Evolutionary conservation across 1,284 basidiomycete species (phyloP).

Genomic region (Sphaerobolus stellatus): DNA sequence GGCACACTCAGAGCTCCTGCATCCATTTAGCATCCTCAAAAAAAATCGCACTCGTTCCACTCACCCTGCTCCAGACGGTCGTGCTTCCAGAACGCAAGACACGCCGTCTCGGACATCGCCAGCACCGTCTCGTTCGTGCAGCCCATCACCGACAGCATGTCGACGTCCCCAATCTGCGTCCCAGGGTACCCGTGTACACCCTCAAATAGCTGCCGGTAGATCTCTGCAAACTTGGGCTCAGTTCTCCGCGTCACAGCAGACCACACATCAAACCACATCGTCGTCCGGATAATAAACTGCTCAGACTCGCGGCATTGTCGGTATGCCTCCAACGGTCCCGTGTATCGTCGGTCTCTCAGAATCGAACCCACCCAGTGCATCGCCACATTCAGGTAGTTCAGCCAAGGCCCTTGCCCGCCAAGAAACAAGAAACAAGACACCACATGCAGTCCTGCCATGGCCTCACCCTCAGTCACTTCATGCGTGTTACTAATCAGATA

Average conservation of each 20-base stretch:
- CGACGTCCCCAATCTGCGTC: constrained; percentile 37
- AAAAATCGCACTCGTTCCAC: constrained; percentile 8
- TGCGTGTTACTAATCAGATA: constrained; percentile 27
- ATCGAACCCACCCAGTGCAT: constrained; percentile 50
- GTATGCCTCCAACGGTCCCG: constrained; percentile 47
- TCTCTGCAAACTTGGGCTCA: constrained; percentile 54
- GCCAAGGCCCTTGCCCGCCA: constrained; percentile 68
- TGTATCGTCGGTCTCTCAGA: constrained; percentile 36
- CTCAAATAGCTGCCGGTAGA: constrained; percentile 57
- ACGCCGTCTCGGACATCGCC: constrained; percentile 70
- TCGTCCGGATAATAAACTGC: constrained; percentile 74
- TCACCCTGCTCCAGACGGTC: constrained; percentile 33
- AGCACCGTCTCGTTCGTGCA: constrained; percentile 76
- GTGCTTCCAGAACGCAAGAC: constrained; percentile 67
- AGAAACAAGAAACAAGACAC: constrained; percentile 73
- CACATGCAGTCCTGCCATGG: constrained; percentile 72
- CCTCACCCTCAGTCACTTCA: constrained; percentile 56
- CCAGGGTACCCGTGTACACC: constrained; percentile 21
- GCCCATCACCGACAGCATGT: constrained; percentile 80
- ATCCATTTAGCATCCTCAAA: background rate
- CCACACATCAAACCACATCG: constrained; percentile 84
- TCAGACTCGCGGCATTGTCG: constrained; percentile 41
- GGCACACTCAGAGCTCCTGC: constrained; percentile 47
- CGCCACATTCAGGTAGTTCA: constrained; percentile 60
- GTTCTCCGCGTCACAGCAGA: constrained; percentile 66